Evolutionary conservation across 2,329 filamentous ascomycete genomes (phyloP).

Genomic region (Talaromyces atroroseus): DNA sequence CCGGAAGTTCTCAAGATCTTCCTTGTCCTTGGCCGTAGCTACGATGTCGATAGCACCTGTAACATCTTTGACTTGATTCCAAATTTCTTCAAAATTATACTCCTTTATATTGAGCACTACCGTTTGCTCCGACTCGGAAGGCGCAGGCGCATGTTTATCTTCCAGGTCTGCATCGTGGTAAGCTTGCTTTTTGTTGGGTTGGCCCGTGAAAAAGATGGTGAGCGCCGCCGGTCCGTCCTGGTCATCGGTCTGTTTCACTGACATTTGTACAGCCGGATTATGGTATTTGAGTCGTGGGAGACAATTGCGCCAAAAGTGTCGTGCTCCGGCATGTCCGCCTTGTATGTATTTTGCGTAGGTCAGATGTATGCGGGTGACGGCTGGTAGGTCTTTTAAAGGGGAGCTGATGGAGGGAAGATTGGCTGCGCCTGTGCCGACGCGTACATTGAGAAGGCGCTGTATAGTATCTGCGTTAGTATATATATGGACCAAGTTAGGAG

Average conservation of each 20-base stretch:
- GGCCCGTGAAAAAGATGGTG: conserved; percentile 39
- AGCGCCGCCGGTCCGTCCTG: conserved; percentile 39
- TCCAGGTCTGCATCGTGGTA: conserved; percentile 20
- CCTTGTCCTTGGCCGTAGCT: conserved; percentile 29
- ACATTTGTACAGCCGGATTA: conserved; percentile 81
- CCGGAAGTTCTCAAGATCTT: conserved; percentile 31
- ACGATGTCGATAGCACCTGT: conserved; percentile 36
- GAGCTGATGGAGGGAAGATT: conserved; percentile 55
- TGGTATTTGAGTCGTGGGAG: conserved; percentile 88
- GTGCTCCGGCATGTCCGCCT: conserved; percentile 42
- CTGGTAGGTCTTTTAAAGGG: conserved; percentile 30
- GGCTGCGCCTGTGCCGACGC: conserved; percentile 76
- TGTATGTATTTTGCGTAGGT: conserved; percentile 42
- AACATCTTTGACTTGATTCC: conserved; percentile 36
- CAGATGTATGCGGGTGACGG: conserved; percentile 39
- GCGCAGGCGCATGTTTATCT: conserved; percentile 31
- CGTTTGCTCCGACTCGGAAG: conserved; percentile 27
- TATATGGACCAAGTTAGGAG: conserved; percentile 20
- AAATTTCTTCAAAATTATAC: conserved; percentile 37
- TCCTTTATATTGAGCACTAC: conserved; percentile 36
- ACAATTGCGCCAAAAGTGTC: conserved; percentile 81
- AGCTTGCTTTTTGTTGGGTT: conserved; percentile 22
- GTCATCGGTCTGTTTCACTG: conserved; percentile 63
- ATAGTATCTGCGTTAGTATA: not conserved
- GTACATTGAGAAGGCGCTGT: conserved; percentile 64